Base-by-base conservation (phyloP, 441 rosid species). In the Adansonia madagascariensis region DNA sequence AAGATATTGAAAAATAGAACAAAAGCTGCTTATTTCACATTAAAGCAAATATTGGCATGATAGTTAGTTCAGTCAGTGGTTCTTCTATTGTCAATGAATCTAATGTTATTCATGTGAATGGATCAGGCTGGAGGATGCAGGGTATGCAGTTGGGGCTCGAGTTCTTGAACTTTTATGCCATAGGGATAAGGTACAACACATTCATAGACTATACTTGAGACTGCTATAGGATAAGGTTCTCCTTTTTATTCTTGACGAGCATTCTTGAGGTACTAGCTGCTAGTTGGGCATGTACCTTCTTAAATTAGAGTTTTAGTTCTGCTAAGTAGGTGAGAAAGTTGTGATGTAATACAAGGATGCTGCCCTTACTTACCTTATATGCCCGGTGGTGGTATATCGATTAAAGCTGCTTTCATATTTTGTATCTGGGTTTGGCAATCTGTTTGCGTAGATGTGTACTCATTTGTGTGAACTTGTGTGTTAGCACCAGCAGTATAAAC, bases 131-230 rank as follows among this genome's bases (percentile, higher is more conserved):
- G 99, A 95, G 88, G 98, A 94, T 86, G 99, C 98, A 60, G 98
- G 99, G 50, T 94, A 91, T 78, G 91, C 98, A 5, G 94, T 91
- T 44, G 98, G 98, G 52, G 92, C 94, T 82, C 90, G 97, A 59
- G 93, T 92, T 86, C 84, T 94, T 35, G 98, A 94, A 84, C 98
- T 94, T 80, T 93, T 96, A 72, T 96, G 98, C 86, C 92, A 94
- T 61, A 83, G 98, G 63, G 98, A 94, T 46, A 96, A 91, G 91
- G 98, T 94, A 81, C 8, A 67, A 72, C 9, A 39, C 56, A 50
- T 71, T 64, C 2, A 49, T 31, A 53, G 63, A 61, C 52, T 76
- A 62, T 68, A 0, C 27, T 75, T 75, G 46, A 41, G 63, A 61
- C 53, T 78, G 12, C 57, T 4, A 43, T 72, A 59, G 41, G 27